Conservation (phyloP, 148 eudicot genomes). For the Vaccinium myrtillus region DNA sequence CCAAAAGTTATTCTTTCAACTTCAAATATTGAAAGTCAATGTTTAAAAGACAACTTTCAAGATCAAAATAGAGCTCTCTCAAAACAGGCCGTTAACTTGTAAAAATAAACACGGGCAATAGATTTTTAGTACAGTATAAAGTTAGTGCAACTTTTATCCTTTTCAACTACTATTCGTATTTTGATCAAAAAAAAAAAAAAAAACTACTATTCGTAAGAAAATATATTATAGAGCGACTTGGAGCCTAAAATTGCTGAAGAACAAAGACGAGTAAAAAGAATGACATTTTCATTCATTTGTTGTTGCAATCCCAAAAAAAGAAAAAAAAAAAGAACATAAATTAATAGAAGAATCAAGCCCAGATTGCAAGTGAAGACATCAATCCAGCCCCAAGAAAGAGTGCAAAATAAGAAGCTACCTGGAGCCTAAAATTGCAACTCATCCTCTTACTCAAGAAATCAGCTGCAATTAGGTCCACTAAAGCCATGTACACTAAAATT, state of each 20-base stretch:
- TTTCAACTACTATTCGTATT: not conserved
- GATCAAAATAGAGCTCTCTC: no score
- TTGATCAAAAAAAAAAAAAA: no score
- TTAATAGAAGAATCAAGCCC: constrained; percentile 51
- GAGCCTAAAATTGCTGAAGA: not conserved
- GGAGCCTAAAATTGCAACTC: constrained; percentile 81
- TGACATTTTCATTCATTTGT: not conserved
- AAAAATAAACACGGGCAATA: not conserved
- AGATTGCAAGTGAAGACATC: constrained; percentile 81
- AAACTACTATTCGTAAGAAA: not conserved
- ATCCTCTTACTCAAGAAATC: constrained; percentile 95
- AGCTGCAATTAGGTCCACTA: constrained; percentile 94
- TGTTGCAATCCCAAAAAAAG: not conserved
- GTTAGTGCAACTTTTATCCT: not conserved
- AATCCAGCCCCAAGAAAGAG: constrained; percentile 77
- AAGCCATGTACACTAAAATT: constrained; percentile 88
- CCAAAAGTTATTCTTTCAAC: no score
- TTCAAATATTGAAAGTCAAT: no score
- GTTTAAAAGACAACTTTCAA: no score
- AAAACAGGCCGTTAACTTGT: not conserved
- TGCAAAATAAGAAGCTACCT: constrained; percentile 67
- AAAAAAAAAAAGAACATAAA: not conserved
- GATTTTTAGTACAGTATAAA: not conserved
- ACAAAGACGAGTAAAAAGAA: not conserved
- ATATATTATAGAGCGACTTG: not conserved